phyloP scores from a whole-genome alignment of 1,284 basidiomycete species.

The Rhodotorula sp. region DNA sequence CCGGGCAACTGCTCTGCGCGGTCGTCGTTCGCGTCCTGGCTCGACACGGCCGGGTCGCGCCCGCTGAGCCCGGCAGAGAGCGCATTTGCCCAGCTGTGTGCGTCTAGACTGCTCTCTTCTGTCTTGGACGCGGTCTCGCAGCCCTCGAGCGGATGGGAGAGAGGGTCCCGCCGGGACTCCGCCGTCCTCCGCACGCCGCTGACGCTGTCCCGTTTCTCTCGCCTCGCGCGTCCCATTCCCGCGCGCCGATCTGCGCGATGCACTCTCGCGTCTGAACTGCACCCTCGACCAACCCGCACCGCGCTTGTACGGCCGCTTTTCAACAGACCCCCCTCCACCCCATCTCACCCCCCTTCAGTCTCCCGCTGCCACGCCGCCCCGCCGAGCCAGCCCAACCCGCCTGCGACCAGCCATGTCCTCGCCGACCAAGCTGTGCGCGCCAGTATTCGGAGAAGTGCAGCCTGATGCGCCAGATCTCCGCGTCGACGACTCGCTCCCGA shows the following conservation, averaged over 20 bases:
- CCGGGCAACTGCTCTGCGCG: not conserved
- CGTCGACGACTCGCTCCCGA: slow-evolving; percentile 10
- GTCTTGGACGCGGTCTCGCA: too few species aligned
- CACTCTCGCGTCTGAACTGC: not conserved
- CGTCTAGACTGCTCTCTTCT: not conserved
- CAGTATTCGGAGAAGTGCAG: too few species aligned
- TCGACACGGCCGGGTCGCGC: not conserved
- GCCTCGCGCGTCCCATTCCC: too few species aligned
- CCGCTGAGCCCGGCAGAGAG: slow-evolving; percentile 17
- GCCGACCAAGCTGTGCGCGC: not conserved
- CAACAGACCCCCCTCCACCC: slow-evolving; percentile 29
- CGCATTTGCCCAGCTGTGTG: slow-evolving; percentile 21
- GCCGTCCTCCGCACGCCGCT: too few species aligned
- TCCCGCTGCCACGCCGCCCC: slow-evolving; percentile 15
- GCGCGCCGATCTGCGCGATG: not conserved
- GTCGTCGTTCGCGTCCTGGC: not conserved
- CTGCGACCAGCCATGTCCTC: not conserved
- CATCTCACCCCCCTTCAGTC: slow-evolving; percentile 27
- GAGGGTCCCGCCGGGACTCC: not conserved
- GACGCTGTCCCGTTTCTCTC: too few species aligned
- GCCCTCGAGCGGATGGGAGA: too few species aligned
- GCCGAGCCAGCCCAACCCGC: slow-evolving; percentile 3
- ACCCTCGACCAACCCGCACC: not conserved
- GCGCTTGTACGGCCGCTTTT: too few species aligned
- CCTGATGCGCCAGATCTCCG: too few species aligned